phyloP scores from a whole-genome alignment of 495 filamentous ascomycete species.

The Penicillium coffeae region DNA sequence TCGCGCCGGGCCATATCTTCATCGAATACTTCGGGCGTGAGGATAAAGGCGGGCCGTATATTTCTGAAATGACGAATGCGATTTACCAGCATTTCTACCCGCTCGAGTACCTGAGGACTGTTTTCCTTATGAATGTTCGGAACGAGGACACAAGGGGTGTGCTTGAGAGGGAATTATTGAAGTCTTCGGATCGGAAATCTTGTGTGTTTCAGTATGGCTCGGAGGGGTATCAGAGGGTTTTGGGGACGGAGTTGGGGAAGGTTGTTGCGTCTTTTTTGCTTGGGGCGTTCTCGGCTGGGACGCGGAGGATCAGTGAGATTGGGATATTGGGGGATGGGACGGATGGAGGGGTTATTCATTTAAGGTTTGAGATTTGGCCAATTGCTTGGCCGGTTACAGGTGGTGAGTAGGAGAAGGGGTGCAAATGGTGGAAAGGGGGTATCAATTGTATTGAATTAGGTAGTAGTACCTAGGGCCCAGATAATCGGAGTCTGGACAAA shows the following conservation, averaged over 20 bases:
- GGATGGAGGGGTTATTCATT: too few relatives aligned
- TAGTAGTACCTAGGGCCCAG: neutral
- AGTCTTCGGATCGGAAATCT: too few relatives aligned
- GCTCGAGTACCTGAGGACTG: neutral
- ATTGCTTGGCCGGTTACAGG: too few relatives aligned
- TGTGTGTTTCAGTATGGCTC: neutral
- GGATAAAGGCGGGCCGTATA: neutral
- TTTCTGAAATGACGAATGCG: neutral
- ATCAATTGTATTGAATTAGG: neutral
- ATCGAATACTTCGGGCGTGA: neutral
- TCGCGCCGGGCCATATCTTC: neutral
- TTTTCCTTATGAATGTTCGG: too few relatives aligned
- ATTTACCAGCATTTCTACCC: neutral
- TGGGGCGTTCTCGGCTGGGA: neutral
- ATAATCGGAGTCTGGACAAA: neutral
- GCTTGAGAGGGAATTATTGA: too few relatives aligned
- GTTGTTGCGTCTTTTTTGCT: neutral
- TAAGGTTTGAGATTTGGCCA: neutral
- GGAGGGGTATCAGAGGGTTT: neutral
- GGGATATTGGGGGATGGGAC: neutral
- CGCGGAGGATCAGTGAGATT: neutral
- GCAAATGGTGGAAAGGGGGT: neutral
- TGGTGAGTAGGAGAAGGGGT: neutral
- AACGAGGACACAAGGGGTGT: too few relatives aligned
- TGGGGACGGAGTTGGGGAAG: neutral